Evolutionary conservation across 2,329 filamentous ascomycete species (phyloP).

Genomic region (Truncatella angustata): DNA sequence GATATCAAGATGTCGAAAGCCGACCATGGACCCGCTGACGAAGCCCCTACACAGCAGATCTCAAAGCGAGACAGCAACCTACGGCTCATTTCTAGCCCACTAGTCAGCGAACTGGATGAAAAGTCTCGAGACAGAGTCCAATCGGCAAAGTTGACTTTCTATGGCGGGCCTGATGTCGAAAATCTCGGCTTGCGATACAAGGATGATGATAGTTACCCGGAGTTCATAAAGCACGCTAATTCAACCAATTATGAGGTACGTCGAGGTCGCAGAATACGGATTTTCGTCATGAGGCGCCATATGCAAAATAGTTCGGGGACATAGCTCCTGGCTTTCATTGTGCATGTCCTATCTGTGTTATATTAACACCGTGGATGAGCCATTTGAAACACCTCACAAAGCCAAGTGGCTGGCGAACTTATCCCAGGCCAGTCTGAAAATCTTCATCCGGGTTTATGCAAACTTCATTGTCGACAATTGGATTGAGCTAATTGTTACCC

Average conservation of each 20-base stretch:
- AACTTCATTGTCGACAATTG: too few relatives aligned
- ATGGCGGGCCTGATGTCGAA: conserved; percentile 2
- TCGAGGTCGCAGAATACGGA: too few relatives aligned
- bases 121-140: not conserved
- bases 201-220: conserved; percentile 5
- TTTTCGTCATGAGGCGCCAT: too few relatives aligned
- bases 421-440: too few relatives aligned
- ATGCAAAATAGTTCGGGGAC: too few relatives aligned
- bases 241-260: conserved; percentile 10
- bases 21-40: not conserved
- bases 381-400: not conserved
- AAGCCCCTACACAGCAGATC: not conserved
- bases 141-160: not conserved
- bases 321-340: too few relatives aligned
- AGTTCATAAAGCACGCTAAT: conserved; percentile 5
- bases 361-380: not conserved
- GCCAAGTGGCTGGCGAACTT: too few relatives aligned
- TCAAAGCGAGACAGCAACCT: conserved; percentile 2
- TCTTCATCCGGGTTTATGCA: too few relatives aligned
- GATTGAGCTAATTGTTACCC: too few relatives aligned
- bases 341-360: too few relatives aligned
- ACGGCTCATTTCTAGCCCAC: not conserved
- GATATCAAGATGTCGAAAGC: not conserved
- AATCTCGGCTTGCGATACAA: conserved; percentile 1
- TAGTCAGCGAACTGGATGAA: not conserved